Evolutionary conservation across 164 flowering plant genomes (phyloP), one percentile per base, ranked within the genome.

Genomic region (Magnolia changhungtana): DNA sequence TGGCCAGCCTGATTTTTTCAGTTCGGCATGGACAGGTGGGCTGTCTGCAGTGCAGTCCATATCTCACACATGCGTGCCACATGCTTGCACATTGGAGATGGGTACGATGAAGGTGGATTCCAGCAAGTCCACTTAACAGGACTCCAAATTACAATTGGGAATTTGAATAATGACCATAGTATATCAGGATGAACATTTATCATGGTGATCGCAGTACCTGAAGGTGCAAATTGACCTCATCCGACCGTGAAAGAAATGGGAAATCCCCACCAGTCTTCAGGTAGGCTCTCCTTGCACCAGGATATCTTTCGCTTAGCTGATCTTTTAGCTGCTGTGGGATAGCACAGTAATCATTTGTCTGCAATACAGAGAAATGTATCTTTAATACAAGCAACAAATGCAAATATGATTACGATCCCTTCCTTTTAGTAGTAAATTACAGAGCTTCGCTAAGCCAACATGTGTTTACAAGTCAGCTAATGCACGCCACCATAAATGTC

Each of bases 311-410:
- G 76, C 88, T 83, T 49, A 96, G 80, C 83, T 96, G 90, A 85
- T 94, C 99, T 83, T 94, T 96, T 59, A 93, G 88, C 77, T 83
- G 82, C 85, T 85, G 98, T 69, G 98, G 94, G 82, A 84, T 89
- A 73, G 97, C 96, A 84, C 92, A 90, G 77, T 91, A 92, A 72
- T 96, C 99, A 83, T 93, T 96, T 74, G 99, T 96, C 99, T 96
- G 75, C 83, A 86, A 75, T 20, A 45, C 52, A 73, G 7, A 14
- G 27, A 55, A 18, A 52, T 63, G 51, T 19, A 63, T 64, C 69
- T 23, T 13, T 50, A 14, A 69, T 50, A 8, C 59, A 70, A 71
- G 63, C 61, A 74, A 64, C 70, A 64, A 20, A 59, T 59, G 19
- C 45, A 37, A 37, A 37, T 37, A 37, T 37, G 45, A 37, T 37